A percentile compares a stretch with the other conserved stretches of the same genome.
These are phyloP conservation scores for Monosporascus sp. DNA, from an alignment of 2,329 filamentous ascomycete genomes.

Conservation along the genomic window DNA sequence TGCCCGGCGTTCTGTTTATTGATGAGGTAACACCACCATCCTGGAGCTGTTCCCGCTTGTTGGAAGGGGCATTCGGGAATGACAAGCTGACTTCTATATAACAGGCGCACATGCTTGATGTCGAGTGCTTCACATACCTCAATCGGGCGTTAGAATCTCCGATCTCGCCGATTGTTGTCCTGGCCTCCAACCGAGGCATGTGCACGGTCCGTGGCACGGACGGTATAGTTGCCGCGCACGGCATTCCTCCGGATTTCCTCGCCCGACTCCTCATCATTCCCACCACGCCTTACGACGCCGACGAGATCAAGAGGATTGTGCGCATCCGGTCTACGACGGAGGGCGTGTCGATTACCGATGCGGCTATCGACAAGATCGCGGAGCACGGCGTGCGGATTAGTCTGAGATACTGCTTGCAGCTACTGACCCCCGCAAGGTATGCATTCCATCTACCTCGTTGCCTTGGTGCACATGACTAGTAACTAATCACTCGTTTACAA, in stretches of 20 bases:
- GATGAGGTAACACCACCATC: slow-evolving; percentile 66
- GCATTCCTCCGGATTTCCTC: slow-evolving; percentile 88
- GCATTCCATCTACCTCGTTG: slow-evolving; percentile 14
- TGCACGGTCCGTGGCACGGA: slow-evolving; percentile 86
- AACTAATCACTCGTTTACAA: not conserved
- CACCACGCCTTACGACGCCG: slow-evolving; percentile 79
- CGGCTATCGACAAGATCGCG: slow-evolving; percentile 80
- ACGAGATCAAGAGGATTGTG: slow-evolving; percentile 92
- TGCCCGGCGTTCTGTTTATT: slow-evolving; percentile 97
- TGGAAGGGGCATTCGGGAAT: not conserved
- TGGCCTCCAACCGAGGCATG: slow-evolving; percentile 94
- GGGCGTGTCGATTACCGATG: slow-evolving; percentile 70
- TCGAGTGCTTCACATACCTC: slow-evolving; percentile 98
- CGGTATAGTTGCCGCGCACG: slow-evolving; percentile 80
- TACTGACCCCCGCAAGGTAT: slow-evolving; percentile 77
- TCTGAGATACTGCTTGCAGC: slow-evolving; percentile 85
- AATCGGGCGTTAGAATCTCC: slow-evolving; percentile 95
- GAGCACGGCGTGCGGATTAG: slow-evolving; percentile 85
- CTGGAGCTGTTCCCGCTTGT: slow-evolving; percentile 1
- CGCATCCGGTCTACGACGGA: slow-evolving; percentile 78
- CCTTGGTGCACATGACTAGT: not conserved
- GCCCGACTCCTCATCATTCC: slow-evolving; percentile 93
- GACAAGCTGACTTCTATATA: slow-evolving; percentile 10
- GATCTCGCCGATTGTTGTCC: slow-evolving; percentile 93
- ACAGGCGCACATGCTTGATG: slow-evolving; percentile 97